Conservation (phyloP, 2,329 filamentous ascomycete genomes). For the Apiospora pterosperma region DNA sequence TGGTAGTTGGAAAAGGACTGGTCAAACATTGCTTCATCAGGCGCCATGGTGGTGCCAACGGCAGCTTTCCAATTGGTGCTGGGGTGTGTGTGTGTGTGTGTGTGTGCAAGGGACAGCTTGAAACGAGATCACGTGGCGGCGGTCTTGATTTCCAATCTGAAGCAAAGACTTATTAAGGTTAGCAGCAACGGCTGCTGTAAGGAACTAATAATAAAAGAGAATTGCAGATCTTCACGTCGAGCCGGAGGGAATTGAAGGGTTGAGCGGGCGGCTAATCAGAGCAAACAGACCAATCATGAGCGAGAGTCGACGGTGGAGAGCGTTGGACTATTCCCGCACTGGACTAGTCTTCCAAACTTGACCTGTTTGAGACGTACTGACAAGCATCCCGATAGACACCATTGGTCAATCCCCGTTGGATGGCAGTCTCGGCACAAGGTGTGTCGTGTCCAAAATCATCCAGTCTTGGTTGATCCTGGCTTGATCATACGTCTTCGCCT, state of each 20-base stretch:
- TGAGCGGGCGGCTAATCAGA: not conserved
- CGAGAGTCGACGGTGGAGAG: not conserved
- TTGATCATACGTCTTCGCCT: not conserved
- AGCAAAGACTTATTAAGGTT: not conserved
- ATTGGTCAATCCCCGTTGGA: not conserved
- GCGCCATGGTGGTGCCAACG: not conserved
- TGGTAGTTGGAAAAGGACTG: not conserved
- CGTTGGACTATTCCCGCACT: not conserved
- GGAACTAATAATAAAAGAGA: not conserved
- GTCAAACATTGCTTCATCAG: not conserved
- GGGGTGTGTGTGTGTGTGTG: too few species aligned
- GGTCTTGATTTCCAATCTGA: not conserved
- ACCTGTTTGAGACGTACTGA: not conserved
- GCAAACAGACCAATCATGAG: not conserved
- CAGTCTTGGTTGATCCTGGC: not conserved
- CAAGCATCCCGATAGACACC: not conserved
- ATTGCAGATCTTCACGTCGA: not conserved
- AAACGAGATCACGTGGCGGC: not conserved
- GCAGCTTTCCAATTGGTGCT: not conserved
- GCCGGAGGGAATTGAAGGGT: not conserved
- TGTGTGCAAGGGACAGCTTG: not conserved
- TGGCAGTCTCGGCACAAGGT: not conserved
- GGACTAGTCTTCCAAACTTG: not conserved
- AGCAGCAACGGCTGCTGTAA: not conserved
- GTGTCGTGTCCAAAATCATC: not conserved